Conservation (phyloP, 2,329 filamentous ascomycete species). For the Coniochaeta sp. region DNA sequence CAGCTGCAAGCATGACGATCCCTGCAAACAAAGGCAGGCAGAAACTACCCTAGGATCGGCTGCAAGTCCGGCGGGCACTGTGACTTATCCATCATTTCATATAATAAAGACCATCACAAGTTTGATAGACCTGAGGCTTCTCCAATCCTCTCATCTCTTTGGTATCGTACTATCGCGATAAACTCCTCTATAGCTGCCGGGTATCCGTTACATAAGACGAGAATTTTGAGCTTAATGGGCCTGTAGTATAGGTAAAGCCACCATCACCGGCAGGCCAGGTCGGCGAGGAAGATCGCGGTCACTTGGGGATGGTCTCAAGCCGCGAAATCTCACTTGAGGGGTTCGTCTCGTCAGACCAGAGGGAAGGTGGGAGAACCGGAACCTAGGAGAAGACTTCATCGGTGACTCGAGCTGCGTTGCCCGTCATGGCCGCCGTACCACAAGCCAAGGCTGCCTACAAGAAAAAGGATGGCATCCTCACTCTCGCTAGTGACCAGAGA, state of each 20-base stretch:
- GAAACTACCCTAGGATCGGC: too few relatives aligned
- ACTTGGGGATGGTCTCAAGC: not conserved
- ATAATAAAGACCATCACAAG: not conserved
- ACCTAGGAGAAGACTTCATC: not conserved
- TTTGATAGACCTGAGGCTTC: not conserved
- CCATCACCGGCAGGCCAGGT: not conserved
- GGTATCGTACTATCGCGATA: not conserved
- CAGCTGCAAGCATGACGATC: not conserved
- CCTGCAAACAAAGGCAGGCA: not conserved
- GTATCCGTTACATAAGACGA: not conserved
- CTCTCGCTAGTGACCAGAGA: constrained; percentile 64
- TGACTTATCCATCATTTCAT: not conserved
- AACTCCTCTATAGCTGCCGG: not conserved
- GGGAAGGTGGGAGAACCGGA: not conserved
- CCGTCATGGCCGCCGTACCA: constrained; percentile 25
- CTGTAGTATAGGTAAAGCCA: not conserved
- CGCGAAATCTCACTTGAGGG: not conserved
- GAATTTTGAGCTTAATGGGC: not conserved
- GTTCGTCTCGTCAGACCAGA: not conserved
- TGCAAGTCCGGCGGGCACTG: not conserved
- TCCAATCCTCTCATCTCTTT: not conserved
- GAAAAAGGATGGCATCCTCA: constrained; percentile 79
- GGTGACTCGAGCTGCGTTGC: not conserved
- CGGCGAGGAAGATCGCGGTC: not conserved
- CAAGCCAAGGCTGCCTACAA: constrained; percentile 74